Conservation (phyloP, 164 flowering plant species). For the Liquidambar formosana region DNA sequence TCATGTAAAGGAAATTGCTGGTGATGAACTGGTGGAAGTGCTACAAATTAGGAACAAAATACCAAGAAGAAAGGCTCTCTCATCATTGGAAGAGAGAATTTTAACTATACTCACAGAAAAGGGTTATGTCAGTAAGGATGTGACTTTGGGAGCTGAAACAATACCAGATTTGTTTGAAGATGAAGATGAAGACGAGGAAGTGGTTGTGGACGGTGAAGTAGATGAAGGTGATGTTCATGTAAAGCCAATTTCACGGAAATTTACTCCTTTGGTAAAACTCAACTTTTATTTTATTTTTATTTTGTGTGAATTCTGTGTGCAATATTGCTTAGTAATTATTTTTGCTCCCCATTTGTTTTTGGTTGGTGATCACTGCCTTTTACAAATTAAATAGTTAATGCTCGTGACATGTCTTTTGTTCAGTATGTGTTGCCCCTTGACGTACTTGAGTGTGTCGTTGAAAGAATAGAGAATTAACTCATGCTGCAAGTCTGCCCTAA, state of each 20-base stretch:
- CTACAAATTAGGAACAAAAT: conserved; percentile 75
- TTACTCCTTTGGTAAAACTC: conserved; percentile 56
- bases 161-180: conserved; percentile 61
- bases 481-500: no score
- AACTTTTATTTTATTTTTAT: conserved; percentile 1
- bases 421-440: no score
- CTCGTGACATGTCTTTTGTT: no score
- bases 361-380: no score
- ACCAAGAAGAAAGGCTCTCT: conserved; percentile 88
- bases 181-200: conserved; percentile 95
- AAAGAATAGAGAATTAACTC: no score
- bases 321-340: no score
- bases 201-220: conserved; percentile 92
- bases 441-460: no score
- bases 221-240: conserved; percentile 98
- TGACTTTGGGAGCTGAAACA: conserved; percentile 42
- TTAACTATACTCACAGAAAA: conserved; percentile 71
- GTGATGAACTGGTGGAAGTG: conserved; percentile 63
- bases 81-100: conserved; percentile 74
- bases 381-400: no score
- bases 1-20: conserved; percentile 78
- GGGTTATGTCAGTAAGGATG: conserved; percentile 68
- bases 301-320: background rate
- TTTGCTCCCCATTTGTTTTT: no score
- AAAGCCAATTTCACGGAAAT: conserved; percentile 63